Percentiles rank a stretch among this genome's conserved stretches.
Evolutionary conservation across 2,329 filamentous ascomycete species (phyloP).

Genomic region (Gyromitra esculenta): DNA sequence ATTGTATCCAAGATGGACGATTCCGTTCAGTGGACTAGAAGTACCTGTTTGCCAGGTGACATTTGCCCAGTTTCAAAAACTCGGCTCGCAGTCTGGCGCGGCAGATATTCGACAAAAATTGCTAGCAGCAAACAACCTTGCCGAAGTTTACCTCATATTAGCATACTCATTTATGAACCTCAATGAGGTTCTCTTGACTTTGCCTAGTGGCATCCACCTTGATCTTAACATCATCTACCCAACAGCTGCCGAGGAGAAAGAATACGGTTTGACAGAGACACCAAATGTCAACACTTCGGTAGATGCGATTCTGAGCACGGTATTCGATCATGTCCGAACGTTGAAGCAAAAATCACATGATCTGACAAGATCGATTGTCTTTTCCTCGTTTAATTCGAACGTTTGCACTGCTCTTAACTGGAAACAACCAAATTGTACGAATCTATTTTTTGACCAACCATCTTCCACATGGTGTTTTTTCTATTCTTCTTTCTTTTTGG

Average conservation of each 20-base stretch:
- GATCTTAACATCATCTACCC: constrained; percentile 95
- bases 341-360: constrained; percentile 73
- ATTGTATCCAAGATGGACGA: constrained; percentile 84
- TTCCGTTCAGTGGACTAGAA: constrained; percentile 78
- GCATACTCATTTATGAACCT: constrained; percentile 82
- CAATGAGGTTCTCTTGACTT: constrained; percentile 75
- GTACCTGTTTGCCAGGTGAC: constrained; percentile 83
- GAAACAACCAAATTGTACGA: constrained; percentile 95
- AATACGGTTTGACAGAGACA: constrained; percentile 75
- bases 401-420: constrained; percentile 96
- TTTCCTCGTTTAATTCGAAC: constrained; percentile 89
- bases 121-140: constrained; percentile 60
- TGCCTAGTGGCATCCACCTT: constrained; percentile 83
- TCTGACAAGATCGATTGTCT: constrained; percentile 85
- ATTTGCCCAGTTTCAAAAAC: constrained; percentile 72
- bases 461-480: constrained; percentile 3
- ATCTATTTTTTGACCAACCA: neutral
- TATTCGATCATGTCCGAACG: constrained; percentile 88
- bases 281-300: constrained; percentile 86
- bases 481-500: too few species aligned
- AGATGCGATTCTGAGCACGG: constrained; percentile 81
- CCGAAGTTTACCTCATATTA: constrained; percentile 71
- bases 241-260: constrained; percentile 75
- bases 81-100: constrained; percentile 54
- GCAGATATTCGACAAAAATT: constrained; percentile 55